These are phyloP conservation scores for Taphrina deformans DNA, from an alignment of 1,139 yeast genomes.

Conservation along the genomic window DNA sequence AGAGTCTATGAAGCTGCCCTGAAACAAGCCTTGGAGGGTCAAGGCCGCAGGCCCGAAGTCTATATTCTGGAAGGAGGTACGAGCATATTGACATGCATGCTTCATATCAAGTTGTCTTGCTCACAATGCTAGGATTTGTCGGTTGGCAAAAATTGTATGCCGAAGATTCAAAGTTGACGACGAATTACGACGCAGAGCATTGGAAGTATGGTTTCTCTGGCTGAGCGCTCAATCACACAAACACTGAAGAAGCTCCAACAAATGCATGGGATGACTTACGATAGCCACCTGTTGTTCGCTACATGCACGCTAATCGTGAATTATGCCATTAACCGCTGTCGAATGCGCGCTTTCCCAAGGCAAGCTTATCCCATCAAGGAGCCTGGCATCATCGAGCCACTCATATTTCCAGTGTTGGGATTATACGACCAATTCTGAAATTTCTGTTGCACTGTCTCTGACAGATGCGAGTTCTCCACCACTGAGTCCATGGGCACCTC, in stretches of 20 bases:
- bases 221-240: background rate
- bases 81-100: background rate
- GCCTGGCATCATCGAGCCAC: slow-evolving; percentile 20
- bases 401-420: slow-evolving; percentile 12
- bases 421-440: slow-evolving; percentile 81
- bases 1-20: slow-evolving; percentile 50
- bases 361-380: slow-evolving; percentile 8
- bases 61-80: slow-evolving; percentile 70
- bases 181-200: slow-evolving; percentile 43
- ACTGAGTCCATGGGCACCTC: slow-evolving; percentile 95
- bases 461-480: slow-evolving; percentile 73
- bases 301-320: background rate
- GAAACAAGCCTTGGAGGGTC: slow-evolving; percentile 43
- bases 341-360: background rate
- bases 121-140: slow-evolving; percentile 54
- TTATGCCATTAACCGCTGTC: background rate
- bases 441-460: slow-evolving; percentile 90
- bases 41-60: slow-evolving; percentile 53
- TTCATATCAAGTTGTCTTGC: background rate
- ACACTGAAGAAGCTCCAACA: background rate
- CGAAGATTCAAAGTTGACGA: slow-evolving; percentile 64
- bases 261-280: too few relatives aligned
- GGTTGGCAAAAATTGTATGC: slow-evolving; percentile 81
- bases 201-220: slow-evolving; percentile 36
- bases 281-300: background rate